These are phyloP conservation scores for Hemileccinum rubropunctum DNA, from an alignment of 768 basidiomycete genomes.

Conservation along the genomic window DNA sequence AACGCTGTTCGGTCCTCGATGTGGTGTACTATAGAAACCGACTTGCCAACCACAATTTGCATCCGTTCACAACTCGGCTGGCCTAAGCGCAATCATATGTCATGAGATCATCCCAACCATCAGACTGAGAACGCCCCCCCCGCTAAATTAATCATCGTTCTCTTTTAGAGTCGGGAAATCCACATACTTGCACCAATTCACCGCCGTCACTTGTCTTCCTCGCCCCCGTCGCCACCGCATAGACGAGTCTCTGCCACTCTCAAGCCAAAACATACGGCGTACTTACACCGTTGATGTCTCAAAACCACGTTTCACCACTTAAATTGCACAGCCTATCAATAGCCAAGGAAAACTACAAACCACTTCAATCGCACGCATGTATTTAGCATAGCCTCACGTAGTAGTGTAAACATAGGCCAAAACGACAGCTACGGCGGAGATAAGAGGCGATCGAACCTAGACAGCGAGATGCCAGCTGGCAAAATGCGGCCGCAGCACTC, in stretches of 20 bases:
- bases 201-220: constrained; percentile 18
- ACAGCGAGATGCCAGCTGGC: too few species aligned
- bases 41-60: too few species aligned
- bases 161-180: constrained; percentile 3
- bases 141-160: neutral
- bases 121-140: neutral
- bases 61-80: too few species aligned
- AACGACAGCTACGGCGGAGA: constrained; percentile 18
- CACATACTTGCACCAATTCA: neutral
- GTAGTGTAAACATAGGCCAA: too few species aligned
- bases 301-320: neutral
- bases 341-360: neutral
- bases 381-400: too few species aligned
- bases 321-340: neutral
- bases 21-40: constrained; percentile 2
- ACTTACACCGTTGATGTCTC: constrained; percentile 8
- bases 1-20: neutral
- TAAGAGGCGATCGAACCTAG: neutral
- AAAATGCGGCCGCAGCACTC: neutral
- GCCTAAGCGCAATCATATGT: too few species aligned
- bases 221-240: constrained; percentile 28
- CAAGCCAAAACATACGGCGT: constrained; percentile 9
- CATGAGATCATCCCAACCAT: neutral
- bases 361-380: too few species aligned
- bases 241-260: constrained; percentile 5